Conservation (phyloP, 768 basidiomycete species). For the Melanogaster broomeanus region DNA sequence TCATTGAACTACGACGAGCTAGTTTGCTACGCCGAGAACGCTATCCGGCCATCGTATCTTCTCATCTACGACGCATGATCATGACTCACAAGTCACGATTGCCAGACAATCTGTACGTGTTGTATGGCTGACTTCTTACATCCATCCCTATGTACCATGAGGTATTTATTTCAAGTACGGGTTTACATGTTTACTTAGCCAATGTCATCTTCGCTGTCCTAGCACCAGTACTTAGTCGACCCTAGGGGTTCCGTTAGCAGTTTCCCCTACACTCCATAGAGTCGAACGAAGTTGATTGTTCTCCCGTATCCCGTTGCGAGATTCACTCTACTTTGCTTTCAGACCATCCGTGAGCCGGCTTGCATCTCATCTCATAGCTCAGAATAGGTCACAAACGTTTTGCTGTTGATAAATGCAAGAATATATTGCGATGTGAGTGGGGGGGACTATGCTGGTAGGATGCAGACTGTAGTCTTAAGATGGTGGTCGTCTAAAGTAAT, state of each 20-base stretch:
- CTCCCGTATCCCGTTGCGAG: too few species aligned
- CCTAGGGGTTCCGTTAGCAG: too few species aligned
- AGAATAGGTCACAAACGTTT: neutral
- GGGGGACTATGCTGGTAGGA: slow-evolving; percentile 21
- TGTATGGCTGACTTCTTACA: neutral
- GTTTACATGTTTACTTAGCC: too few species aligned
- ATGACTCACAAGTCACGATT: neutral
- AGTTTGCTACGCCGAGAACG: slow-evolving; percentile 70
- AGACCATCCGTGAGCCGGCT: neutral
- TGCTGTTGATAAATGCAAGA: neutral
- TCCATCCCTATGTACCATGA: too few species aligned
- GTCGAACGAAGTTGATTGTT: too few species aligned
- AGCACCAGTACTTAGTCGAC: too few species aligned
- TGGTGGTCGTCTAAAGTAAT: slow-evolving; percentile 37
- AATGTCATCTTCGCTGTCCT: too few species aligned
- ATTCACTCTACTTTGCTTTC: neutral
- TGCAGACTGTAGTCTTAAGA: slow-evolving; percentile 11
- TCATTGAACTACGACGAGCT: slow-evolving; percentile 72
- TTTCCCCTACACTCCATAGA: too few species aligned
- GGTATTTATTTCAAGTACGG: too few species aligned
- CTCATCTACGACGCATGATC: slow-evolving; percentile 60
- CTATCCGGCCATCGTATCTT: slow-evolving; percentile 70
- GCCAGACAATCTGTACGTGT: neutral
- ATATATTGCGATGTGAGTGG: slow-evolving; percentile 31
- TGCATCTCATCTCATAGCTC: neutral